Conservation (phyloP, 225 moss, liverwort and hornwort species). For the Bryoerythrophyllum caledonicum region DNA sequence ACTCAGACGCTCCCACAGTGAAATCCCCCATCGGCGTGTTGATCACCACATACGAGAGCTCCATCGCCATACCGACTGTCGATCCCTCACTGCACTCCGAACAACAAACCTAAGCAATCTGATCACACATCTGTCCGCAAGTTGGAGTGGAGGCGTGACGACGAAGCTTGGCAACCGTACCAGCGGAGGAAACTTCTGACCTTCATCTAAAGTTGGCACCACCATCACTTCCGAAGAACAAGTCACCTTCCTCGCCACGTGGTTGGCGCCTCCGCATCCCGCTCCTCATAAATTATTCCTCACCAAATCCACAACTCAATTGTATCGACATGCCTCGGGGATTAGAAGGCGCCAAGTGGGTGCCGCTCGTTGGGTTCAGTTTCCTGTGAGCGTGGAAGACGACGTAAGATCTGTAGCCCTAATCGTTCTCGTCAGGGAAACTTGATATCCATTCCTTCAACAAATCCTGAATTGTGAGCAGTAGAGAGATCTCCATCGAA, state of each 20-base stretch:
- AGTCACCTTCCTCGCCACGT: neutral
- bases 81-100: neutral
- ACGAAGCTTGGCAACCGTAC: conserved; percentile 25
- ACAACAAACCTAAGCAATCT: neutral
- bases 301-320: neutral
- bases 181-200: neutral
- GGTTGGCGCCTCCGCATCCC: conserved; percentile 1
- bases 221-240: neutral
- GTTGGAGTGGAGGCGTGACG: conserved; percentile 20
- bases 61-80: conserved; percentile 25
- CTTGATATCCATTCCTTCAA: too few species aligned
- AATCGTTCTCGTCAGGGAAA: too few species aligned
- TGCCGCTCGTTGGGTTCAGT: neutral
- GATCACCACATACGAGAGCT: conserved; percentile 46
- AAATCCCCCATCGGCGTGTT: conserved; percentile 60
- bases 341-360: neutral
- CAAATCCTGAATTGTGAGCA: too few species aligned
- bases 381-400: neutral
- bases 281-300: neutral
- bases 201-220: conserved; percentile 5
- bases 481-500: too few species aligned
- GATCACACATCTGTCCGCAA: neutral
- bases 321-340: neutral
- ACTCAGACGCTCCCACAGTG: conserved; percentile 53
- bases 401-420: neutral